Evolutionary conservation across 345 rosid genomes (phyloP), one percentile per base, ranked within the genome.

Genomic region (Brassica rapa): DNA sequence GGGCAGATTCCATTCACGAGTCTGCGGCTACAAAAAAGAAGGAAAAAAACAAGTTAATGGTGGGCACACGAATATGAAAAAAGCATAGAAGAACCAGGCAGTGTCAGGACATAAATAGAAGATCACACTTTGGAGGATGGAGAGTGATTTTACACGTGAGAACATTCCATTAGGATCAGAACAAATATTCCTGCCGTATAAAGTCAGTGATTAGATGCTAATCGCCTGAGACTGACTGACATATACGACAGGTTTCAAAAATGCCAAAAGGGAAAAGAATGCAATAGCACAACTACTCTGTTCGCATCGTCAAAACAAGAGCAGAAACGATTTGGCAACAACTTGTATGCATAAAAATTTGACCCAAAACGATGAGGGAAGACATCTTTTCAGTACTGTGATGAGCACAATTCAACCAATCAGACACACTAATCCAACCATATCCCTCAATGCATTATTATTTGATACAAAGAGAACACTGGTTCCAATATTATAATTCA

Each of bases 21-120:
- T 35, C 71, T 69, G 74, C 68, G 72, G 76, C 75, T 62, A 77
- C 66, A 37, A 63, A 53, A 82, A 68, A 5, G 62, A 62, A 68
- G 21, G 59, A 19, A 81, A 55, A 78, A 77, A 79, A 29, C 77
- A 75, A 67, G 84, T 75, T 75, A 78, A 75, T 53, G 78, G 82
- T 74, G 80, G 77, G 76, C 67, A 62, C 33, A 46, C 71, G 83
- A 79, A 76, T 80, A 82, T 66, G 60, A 60, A 23, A 80, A 80
- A 43, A 72, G 84, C 72, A 56, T 27, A 59, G 60, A 64, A 83
- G 35, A 80, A 78, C 76, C 81, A 57, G 73, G 11, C 19, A 71
- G 29, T 72, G 80, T 72, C 74, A 75, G 77, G 77, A 76, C 76
- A 78, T n/a, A 43, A 69, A 71, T 46, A 43, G 81, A 80, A 74